Evolutionary conservation across 2,329 filamentous ascomycete species (phyloP).

Genomic region (Zopfia rhizophila): DNA sequence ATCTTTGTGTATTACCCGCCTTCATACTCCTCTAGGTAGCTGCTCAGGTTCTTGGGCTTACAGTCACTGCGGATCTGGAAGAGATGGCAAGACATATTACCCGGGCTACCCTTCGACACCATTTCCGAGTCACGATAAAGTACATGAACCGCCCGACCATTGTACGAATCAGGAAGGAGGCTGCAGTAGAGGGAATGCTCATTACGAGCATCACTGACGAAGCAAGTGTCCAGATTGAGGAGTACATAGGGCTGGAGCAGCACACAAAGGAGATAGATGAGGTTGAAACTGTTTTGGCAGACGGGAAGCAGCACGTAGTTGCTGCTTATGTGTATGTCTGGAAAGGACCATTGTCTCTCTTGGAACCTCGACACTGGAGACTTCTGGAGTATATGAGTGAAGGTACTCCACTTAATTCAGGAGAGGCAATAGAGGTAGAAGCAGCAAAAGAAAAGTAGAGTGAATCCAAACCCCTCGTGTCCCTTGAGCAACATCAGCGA

Average conservation of each 20-base stretch:
- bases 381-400: constrained; percentile 15
- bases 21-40: constrained; percentile 19
- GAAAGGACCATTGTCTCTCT: background rate
- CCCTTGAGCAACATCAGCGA: too few species aligned
- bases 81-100: constrained; percentile 13
- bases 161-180: constrained; percentile 5
- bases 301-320: constrained; percentile 2
- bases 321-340: constrained; percentile 17
- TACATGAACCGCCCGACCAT: constrained; percentile 8
- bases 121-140: constrained; percentile 15
- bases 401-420: too few species aligned
- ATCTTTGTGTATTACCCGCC: constrained; percentile 18
- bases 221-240: constrained; percentile 7
- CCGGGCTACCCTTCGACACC: constrained; percentile 10
- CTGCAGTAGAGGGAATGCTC: constrained; percentile 17
- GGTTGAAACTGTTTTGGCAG: constrained; percentile 7
- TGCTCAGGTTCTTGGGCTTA: constrained; percentile 1
- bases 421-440: too few species aligned
- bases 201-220: constrained; percentile 3
- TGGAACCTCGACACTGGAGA: constrained; percentile 10
- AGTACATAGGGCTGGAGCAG: constrained; percentile 12
- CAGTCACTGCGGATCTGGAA: background rate
- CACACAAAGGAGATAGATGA: constrained; percentile 9
- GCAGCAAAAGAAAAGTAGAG: too few species aligned
- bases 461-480: too few species aligned